These are phyloP conservation scores for Diaporthe ilicicola DNA, from an alignment of 2,329 filamentous ascomycete genomes.

Conservation along the genomic window DNA sequence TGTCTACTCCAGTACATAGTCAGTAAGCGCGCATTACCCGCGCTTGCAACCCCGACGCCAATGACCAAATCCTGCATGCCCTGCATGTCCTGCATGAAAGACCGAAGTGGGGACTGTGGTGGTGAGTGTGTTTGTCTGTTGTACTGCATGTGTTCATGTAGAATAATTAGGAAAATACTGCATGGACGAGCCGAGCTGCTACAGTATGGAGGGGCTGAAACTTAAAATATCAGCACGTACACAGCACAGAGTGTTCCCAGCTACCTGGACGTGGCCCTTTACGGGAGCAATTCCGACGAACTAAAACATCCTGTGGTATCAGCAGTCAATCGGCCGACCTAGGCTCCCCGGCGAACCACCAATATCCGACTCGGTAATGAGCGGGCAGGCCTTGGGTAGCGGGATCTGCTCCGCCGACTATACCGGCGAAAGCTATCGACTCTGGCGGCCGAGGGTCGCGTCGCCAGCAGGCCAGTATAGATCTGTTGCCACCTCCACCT, in stretches of 20 bases:
- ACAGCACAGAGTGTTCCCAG: neutral
- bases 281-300: neutral
- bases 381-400: neutral
- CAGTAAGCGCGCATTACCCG: conserved; percentile 1
- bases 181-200: neutral
- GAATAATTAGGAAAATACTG: too few species aligned
- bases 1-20: neutral
- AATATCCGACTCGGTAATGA: conserved; percentile 2
- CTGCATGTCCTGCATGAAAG: too few species aligned
- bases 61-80: neutral
- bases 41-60: neutral
- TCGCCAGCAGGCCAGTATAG: neutral
- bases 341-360: neutral
- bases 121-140: neutral
- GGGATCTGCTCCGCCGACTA: neutral
- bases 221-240: neutral
- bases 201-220: neutral
- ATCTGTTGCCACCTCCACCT: neutral
- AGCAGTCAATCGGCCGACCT: neutral
- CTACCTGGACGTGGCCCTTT: neutral
- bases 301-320: neutral
- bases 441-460: neutral
- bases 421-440: neutral
- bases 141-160: neutral
- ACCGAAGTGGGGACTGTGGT: neutral